These are phyloP conservation scores for Sporothrix inflata DNA, from an alignment of 2,329 filamentous ascomycete genomes.

Conservation along the genomic window DNA sequence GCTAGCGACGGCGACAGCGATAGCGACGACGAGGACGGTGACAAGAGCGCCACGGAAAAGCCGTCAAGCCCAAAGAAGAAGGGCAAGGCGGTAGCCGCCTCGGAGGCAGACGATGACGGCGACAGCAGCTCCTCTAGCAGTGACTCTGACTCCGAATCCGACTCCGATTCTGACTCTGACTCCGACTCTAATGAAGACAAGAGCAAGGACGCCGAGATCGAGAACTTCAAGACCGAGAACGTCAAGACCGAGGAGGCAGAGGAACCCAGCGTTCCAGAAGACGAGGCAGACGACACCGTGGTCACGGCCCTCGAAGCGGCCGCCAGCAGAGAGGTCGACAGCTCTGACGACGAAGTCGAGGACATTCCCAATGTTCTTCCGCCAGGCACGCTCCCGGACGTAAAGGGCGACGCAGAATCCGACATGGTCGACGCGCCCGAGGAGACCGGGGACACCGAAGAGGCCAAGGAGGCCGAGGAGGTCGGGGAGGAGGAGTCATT, in stretches of 20 bases:
- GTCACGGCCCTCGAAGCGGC: not conserved
- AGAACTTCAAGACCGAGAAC: not conserved
- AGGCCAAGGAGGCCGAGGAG: not conserved
- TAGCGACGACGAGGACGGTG: not conserved
- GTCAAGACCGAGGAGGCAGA: not conserved
- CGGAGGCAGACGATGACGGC: not conserved
- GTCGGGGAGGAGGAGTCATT: not conserved
- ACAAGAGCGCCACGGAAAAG: not conserved
- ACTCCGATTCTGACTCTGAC: not conserved
- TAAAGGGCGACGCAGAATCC: not conserved
- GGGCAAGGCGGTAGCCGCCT: not conserved
- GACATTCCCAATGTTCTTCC: slow-evolving; percentile 27
- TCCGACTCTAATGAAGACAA: slow-evolving; percentile 12
- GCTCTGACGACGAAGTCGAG: slow-evolving; percentile 30
- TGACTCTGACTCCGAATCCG: not conserved
- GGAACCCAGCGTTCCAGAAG: not conserved
- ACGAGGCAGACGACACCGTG: not conserved
- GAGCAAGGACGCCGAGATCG: not conserved
- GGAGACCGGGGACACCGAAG: not conserved
- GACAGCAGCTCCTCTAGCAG: not conserved
- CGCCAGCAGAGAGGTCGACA: slow-evolving; percentile 8
- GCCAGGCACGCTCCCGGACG: not conserved
- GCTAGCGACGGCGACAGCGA: not conserved
- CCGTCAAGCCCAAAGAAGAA: not conserved
- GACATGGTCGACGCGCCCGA: not conserved